Evolutionary conservation across 441 rosid genomes (phyloP).

Genomic region (California macrophylla): DNA sequence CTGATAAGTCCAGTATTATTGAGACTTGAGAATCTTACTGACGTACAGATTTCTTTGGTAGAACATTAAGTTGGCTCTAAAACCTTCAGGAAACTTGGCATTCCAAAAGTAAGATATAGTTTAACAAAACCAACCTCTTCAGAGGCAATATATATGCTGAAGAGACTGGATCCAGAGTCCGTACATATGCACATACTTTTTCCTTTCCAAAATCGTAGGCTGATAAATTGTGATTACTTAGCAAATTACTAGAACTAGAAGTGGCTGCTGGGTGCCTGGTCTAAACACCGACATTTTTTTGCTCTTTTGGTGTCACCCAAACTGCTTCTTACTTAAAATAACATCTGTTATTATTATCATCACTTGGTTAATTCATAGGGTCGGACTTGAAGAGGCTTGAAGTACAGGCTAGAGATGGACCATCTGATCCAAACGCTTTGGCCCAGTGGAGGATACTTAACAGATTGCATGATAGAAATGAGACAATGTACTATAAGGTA

Average conservation of each 20-base stretch:
- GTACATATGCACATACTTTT: not conserved
- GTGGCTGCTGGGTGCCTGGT: too few species aligned
- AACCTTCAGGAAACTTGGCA: not conserved
- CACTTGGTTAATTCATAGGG: slow-evolving; percentile 38
- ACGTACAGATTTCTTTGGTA: not conserved
- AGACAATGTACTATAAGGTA: slow-evolving; percentile 92
- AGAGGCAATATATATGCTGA: not conserved
- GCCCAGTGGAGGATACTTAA: slow-evolving; percentile 96
- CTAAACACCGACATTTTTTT: not conserved
- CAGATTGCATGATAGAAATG: slow-evolving; percentile 90
- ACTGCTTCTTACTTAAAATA: not conserved
- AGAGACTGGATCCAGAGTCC: not conserved
- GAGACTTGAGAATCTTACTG: not conserved
- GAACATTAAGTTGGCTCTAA: not conserved
- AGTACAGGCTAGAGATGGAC: slow-evolving; percentile 90
- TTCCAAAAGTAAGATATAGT: not conserved
- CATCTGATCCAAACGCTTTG: slow-evolving; percentile 82
- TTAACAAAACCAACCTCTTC: not conserved
- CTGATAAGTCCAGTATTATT: not conserved
- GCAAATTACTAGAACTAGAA: not conserved
- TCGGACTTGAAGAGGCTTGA: slow-evolving; percentile 83
- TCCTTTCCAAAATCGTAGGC: not conserved
- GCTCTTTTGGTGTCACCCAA: not conserved
- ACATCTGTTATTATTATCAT: not conserved
- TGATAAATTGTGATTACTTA: not conserved